Base-by-base conservation (phyloP, 2,329 filamentous ascomycete genomes). In the Eutypa lata region DNA sequence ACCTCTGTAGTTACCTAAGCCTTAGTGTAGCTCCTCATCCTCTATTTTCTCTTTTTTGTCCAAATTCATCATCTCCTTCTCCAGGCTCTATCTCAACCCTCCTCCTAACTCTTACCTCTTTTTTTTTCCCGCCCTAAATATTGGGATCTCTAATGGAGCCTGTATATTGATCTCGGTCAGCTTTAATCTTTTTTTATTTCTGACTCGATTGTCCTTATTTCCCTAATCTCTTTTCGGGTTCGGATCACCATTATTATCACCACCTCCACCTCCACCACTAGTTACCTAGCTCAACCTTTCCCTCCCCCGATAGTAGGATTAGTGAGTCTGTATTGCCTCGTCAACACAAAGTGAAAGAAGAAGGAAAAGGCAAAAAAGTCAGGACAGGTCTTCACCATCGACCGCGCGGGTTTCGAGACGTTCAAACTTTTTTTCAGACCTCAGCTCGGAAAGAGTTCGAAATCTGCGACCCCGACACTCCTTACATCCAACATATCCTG, bases 91-190 rank as follows among this genome's bases (percentile, higher is more conserved):
- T 53, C 40, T 42, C 19, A 3, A 14, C 18, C 18, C 19, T 42
- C 38, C 38, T 42, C 19, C 38, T 42, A 42, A 38, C 38, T 19
- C 19, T 11, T 11, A 19, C 18, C 18, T 42, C 19, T 11, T 10
- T 18, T n/a, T 21, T n/a, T 13, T 13, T 22, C 42, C 42, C 13
- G 13, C 42, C 42, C 22, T 45, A 45, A 10, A 28, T 26, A 45
- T 19, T 26, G 42, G 42, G 60, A 62, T 63, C 61, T 58, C 61
- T 69, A 68, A 69, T 69, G 65, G 64, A 65, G 66, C 64, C 66
- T 68, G 66, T 69, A 68, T 69, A 69, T 69, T 68, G 66, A 67
- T 58, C 57, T 57, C 60, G 61, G 61, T 63, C 61, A 55, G 59
- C 19, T 63, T 65, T 66, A 64, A 65, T 64, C 60, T 52, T 60